Percentiles rank a stretch among this genome's conserved stretches.
Conservation (phyloP, 2,329 filamentous ascomycete genomes). For the Hypomyces rosellus region DNA sequence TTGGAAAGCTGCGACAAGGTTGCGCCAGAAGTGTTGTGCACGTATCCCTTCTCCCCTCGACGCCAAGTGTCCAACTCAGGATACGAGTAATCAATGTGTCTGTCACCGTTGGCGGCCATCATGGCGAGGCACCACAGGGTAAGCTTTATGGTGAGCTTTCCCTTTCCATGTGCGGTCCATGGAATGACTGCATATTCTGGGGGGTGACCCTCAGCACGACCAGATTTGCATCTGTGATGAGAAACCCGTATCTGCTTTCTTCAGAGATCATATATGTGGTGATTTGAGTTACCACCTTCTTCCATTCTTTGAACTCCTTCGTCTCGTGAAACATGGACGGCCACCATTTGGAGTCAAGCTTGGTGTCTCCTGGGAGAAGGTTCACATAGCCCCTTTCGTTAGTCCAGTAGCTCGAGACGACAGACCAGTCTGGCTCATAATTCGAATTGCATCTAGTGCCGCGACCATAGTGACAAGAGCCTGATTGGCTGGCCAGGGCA, state of each 20-base stretch:
- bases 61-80: background rate
- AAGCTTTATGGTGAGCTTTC: background rate
- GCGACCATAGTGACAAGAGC: background rate
- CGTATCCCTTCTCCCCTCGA: background rate
- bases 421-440: background rate
- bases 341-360: constrained; percentile 5
- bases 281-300: background rate
- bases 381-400: background rate
- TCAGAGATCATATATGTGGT: background rate
- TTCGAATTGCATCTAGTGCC: background rate
- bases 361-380: constrained; percentile 4
- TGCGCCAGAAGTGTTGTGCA: background rate
- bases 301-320: background rate
- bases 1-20: background rate
- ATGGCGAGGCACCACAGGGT: background rate
- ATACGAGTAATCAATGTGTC: background rate
- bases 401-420: background rate
- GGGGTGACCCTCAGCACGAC: constrained; percentile 1
- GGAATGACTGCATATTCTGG: background rate
- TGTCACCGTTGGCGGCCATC: background rate
- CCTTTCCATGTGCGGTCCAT: background rate
- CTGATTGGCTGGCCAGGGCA: background rate
- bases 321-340: background rate
- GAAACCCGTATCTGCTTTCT: constrained; percentile 5
- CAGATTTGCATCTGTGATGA: constrained; percentile 36